Base-by-base conservation (phyloP, 2,329 filamentous ascomycete species). In the Cordyceps sp. region DNA sequence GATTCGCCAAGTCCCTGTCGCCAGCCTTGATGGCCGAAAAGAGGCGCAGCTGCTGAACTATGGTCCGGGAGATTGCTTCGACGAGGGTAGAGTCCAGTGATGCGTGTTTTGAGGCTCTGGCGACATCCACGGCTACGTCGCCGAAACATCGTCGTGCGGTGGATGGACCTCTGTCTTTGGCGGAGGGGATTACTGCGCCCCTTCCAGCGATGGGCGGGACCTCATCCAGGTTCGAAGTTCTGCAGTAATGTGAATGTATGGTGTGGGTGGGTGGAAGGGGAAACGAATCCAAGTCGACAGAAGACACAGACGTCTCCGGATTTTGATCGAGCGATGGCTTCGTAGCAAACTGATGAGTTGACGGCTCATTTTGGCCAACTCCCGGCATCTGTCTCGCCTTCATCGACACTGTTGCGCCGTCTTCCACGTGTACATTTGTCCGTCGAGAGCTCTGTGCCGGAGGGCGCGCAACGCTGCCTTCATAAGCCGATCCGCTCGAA, bases 41-140 rank as follows among this genome's bases (percentile, higher is more conserved):
- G 20, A 65, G 37, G 2, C 54, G 58, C 29, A 56, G 40, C 33
- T 66, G 62, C 34, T 66, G 61, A 6, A 50, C 52, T 21, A 66
- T 47, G 26, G 52, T 59, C 32, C 60, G 55, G 15, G 57, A 55
- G 26, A 65, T 57, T 5, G 61, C 56, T 35, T 62, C 56, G 37
- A 61, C 56, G 12, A 59, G 51, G 9, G 50, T 47, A 13, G 55
- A 49, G 33, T 64, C 59, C 16, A 52, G 31, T 37, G 51, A 40
- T 43, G 39, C 20, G 16, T 48, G 46, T 26, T 52, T 54, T 13
- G 50, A 43, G 7, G 38, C 42, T 13, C 36, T 37, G 18, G 36
- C 17, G 19, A 33, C 16, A 13, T 39, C 38, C 12, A 19, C 23
- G 3, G 39, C 32, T 24, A 37, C 37, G 30, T 44, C 38, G 27